Percentiles rank a stretch among this genome's conserved stretches.
Evolutionary conservation across 208 protist species (phyloP).

Genomic region (Angomonas ambiguus): DNA sequence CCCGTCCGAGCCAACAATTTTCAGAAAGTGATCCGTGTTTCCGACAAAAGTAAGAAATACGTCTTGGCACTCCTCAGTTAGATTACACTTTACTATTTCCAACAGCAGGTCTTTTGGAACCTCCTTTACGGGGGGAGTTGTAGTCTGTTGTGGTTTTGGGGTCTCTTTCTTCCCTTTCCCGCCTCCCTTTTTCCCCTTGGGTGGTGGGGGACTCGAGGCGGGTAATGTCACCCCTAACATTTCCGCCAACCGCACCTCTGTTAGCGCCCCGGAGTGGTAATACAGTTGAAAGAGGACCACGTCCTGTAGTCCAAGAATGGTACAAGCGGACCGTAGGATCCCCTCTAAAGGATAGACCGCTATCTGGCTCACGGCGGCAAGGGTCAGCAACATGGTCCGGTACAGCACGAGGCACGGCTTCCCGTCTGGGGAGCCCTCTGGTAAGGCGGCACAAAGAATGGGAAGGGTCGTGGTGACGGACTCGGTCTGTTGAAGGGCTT

Average conservation of each 20-base stretch:
- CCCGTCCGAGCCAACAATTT: slow-evolving; percentile 39
- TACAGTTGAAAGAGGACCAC: slow-evolving; percentile 47
- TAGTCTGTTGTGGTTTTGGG: background rate
- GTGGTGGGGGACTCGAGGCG: background rate
- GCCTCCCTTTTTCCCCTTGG: background rate
- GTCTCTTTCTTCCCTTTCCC: background rate
- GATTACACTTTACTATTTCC: slow-evolving; percentile 33
- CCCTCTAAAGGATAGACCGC: slow-evolving; percentile 58
- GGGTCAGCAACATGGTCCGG: slow-evolving; percentile 27
- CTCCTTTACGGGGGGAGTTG: background rate
- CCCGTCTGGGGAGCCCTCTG: slow-evolving; percentile 33
- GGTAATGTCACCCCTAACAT: slow-evolving; percentile 35
- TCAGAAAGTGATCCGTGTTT: slow-evolving; percentile 45
- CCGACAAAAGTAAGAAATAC: slow-evolving; percentile 52
- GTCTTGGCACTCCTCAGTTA: slow-evolving; percentile 40
- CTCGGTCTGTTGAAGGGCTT: slow-evolving; percentile 15
- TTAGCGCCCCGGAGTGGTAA: slow-evolving; percentile 31
- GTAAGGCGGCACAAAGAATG: slow-evolving; percentile 63
- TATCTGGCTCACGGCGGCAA: slow-evolving; percentile 28
- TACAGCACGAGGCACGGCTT: slow-evolving; percentile 47
- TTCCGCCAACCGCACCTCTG: slow-evolving; percentile 27
- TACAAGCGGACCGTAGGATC: slow-evolving; percentile 33
- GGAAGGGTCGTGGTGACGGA: slow-evolving; percentile 65
- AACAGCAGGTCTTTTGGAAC: slow-evolving; percentile 30
- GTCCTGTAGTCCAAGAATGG: slow-evolving; percentile 31